Evolutionary conservation across 2,329 filamentous ascomycete genomes (phyloP).

Genomic region (Ascochyta rabiei): DNA sequence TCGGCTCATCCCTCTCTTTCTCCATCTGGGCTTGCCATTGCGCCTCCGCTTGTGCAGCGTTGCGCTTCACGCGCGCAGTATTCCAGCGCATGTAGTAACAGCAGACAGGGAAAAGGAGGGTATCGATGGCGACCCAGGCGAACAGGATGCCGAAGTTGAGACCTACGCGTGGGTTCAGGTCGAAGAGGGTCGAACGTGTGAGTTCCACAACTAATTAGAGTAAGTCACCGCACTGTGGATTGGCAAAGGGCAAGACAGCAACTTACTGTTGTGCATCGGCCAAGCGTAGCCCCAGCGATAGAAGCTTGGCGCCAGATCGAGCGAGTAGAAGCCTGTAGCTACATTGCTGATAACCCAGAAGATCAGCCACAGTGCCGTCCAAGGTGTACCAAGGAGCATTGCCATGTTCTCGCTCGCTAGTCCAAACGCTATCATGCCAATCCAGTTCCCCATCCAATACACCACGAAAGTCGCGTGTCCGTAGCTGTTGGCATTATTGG

Average conservation of each 20-base stretch:
- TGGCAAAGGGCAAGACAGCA: background rate
- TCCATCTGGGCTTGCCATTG: conserved; percentile 39
- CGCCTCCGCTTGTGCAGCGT: conserved; percentile 28
- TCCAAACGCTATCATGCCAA: conserved; percentile 67
- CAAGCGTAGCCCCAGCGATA: conserved; percentile 68
- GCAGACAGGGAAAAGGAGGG: conserved; percentile 58
- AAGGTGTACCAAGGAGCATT: conserved; percentile 66
- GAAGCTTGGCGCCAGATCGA: conserved; percentile 63
- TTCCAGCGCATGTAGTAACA: conserved; percentile 54
- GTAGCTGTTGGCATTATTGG: conserved; percentile 60
- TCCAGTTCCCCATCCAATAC: conserved; percentile 68
- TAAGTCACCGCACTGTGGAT: background rate
- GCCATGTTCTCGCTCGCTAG: conserved; percentile 69
- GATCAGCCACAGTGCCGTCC: conserved; percentile 67
- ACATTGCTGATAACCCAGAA: conserved; percentile 73
- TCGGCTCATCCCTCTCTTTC: conserved; percentile 33
- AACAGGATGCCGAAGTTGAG: conserved; percentile 66
- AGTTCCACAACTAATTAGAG: conserved; percentile 59
- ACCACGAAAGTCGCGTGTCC: conserved; percentile 64
- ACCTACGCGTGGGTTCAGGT: conserved; percentile 62
- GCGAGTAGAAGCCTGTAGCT: conserved; percentile 63
- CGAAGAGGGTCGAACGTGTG: conserved; percentile 65
- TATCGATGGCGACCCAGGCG: conserved; percentile 62
- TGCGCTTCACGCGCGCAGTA: conserved; percentile 31
- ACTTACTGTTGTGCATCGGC: conserved; percentile 64